Base-by-base conservation (phyloP, 2,329 filamentous ascomycete genomes). In the Zymoseptoria crescenta region DNA sequence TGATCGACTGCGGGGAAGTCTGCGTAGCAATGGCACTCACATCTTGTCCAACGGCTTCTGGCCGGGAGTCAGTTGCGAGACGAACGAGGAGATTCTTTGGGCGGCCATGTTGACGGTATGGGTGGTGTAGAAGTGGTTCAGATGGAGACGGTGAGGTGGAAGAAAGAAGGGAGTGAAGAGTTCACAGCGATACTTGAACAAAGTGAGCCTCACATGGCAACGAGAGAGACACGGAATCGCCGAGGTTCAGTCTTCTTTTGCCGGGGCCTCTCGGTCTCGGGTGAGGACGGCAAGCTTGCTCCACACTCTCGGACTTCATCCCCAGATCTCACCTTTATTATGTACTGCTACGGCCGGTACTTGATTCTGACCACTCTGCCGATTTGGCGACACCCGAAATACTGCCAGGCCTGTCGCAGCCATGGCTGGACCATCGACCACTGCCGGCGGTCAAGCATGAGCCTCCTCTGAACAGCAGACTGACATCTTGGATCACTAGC, bases 61-160 rank as follows among this genome's bases (percentile, higher is more conserved):
- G 65, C 70, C 69, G 55, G 90, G 88, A 60, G 87, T 81, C 72
- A 96, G 81, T 75, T 97, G 92, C 78, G 87, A 91, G 69, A 96
- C 82, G 70, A 97, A 88, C 66, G 88, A 92, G 70, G 84, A 88
- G 68, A 97, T 86, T 76, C 92, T 86, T 80, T 96, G 90, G 63
- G 86, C 83, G 67, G 90, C 87, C 89, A 93, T 94, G 69, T 67
- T 80, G 74, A 56, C 56, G 50, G 41, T 58, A 41, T 55, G 53
- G 56, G 56, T 49, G 45, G 27, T 48, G 49, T 30, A 24, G 29
- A 54, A 20, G 24, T 24, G 35, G 29, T 30, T 10, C 8, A 45
- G 13, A 13, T 53, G 52, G 29, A 52, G 55, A 56, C 30, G 48
- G 30, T 27, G 10, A 29, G 52, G 54, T 19, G 57, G 54, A 29